Evolutionary conservation across 495 filamentous ascomycete species (phyloP), one percentile per base, ranked within the genome.

Genomic region (Lindgomyces ingoldianus): DNA sequence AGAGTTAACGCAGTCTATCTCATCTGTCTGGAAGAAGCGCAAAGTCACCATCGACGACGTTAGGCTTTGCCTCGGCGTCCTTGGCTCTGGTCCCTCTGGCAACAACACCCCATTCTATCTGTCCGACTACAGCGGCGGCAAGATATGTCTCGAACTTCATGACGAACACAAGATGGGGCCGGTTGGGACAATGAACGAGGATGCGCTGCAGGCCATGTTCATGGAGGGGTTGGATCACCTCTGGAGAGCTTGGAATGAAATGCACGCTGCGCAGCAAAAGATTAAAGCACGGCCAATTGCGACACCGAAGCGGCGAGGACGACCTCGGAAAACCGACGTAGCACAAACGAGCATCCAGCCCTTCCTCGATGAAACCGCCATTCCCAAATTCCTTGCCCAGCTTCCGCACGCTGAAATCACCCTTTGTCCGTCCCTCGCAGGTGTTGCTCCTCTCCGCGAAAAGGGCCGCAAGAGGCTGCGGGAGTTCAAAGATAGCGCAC

Each of bases 391-490:
- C 70, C 63, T 86, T 46, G 60, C 68, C 25, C 75, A 75, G 9
- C 77, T 90, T 1, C 85, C 87, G 10, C 76, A 82, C 50, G 80
- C 80, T n/a, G 66, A 78, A 9, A 78, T 89, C 61, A 75, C 75
- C 36, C 58, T 74, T 9, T 81, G 79, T 73, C 63, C 76, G 1
- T 81, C 79, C 2, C 57, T 81, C 11, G 63, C 73, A 16, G 81
- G 82, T 36, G 74, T 78, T 24, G 33, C 77, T 70, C 65, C 72
- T 76, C 22, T 78, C 69, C 66, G 79, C 18, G 73, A 78, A 10
- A 85, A 85, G 66, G 84, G 84, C 36, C 84, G 87, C 67, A 81
- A 80, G 49, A 79, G 85, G 4, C 80, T 89, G 19, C 80, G 83
- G 65, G 84, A 87, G 3, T 46, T 72, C 45, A 68, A 65, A 24